Base-by-base conservation (phyloP, 306 rosid species). In the Trifolium fragiferum region DNA sequence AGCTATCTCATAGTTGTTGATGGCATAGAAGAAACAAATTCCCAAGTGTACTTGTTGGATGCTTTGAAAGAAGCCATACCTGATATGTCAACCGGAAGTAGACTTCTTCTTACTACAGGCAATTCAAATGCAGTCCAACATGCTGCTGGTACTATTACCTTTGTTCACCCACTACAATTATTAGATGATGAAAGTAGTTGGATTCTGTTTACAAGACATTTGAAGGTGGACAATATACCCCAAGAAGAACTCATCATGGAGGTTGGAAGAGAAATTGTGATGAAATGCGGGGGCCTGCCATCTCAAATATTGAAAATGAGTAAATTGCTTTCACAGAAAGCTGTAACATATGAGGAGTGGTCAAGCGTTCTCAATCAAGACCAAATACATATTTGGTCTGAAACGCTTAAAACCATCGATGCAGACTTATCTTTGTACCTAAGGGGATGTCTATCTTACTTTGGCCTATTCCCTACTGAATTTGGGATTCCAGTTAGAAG, bases 401-500 rank as follows among this genome's bases (percentile, higher is more conserved):
- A 44, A 6, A 44, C 68, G 6, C 19, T 66, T 10, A 10, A n/a
- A 4, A 11, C 8, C 2, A 6, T 57, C 16, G 3, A 9, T 1
- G 12, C 0, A 10, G 7, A 53, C 58, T 18, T 73, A 7, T 60
- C 47, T 16, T 27, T 0, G 6, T 33, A 68, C 35, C 67, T 75
- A 8, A 75, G 5, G 20, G 14, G 44, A 61, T 80, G 80, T 11
- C 66, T 68, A 3, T 27, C 9, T 58, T 66, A 73, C 54, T 74
- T 82, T 2, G 21, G 14, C 15, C 16, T 76, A 8, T 76, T 85
- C 53, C 85, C 84, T 1, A 30, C 41, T 16, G 37, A 51, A 15
- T 82, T 35, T 69, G 81, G 18, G 54, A 70, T 85, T 68, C 76
- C 86, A 2, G 68, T 35, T 0, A 82, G 87, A 78, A 82, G 89